A percentile compares a stretch with the other conserved stretches of the same genome.
Evolutionary conservation across 164 flowering plant genomes (phyloP).

Genomic region (Paratinospora sagittata): DNA sequence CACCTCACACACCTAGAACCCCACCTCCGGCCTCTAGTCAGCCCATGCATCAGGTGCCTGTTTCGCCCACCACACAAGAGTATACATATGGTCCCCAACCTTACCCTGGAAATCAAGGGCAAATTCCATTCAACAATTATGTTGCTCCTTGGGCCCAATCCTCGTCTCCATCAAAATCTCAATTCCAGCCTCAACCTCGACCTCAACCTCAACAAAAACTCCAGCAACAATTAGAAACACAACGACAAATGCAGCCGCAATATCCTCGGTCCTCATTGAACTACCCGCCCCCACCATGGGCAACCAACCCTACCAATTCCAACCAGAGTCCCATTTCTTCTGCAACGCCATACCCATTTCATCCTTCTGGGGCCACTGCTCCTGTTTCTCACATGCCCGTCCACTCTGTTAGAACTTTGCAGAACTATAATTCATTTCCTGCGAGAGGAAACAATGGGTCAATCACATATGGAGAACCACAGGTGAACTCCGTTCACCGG

Average conservation of each 20-base stretch:
- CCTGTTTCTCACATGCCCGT: conserved; percentile 23
- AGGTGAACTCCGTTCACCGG: conserved; percentile 16
- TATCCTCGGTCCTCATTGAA: conserved; percentile 32
- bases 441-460: conserved; percentile 25
- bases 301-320: conserved; percentile 43
- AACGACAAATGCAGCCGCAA: conserved; percentile 11
- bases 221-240: conserved; percentile 3
- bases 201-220: conserved; percentile 16
- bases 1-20: conserved; percentile 36
- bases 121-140: conserved; percentile 43
- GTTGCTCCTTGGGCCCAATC: conserved; percentile 86
- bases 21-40: conserved; percentile 31
- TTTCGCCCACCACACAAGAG: conserved; percentile 27
- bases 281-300: conserved; percentile 97
- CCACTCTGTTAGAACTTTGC: conserved; percentile 31
- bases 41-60: conserved; percentile 32
- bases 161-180: conserved; percentile 18
- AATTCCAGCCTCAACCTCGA: conserved; percentile 11
- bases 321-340: conserved; percentile 24
- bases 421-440: conserved; percentile 38
- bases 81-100: conserved; percentile 24
- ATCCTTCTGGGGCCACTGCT: conserved; percentile 18
- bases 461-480: conserved; percentile 14
- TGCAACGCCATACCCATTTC: conserved; percentile 18
- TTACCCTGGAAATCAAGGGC: conserved; percentile 34